Evolutionary conservation across 1,284 basidiomycete genomes (phyloP), one percentile per base, ranked within the genome.

Genomic region (Melampsora americana): DNA sequence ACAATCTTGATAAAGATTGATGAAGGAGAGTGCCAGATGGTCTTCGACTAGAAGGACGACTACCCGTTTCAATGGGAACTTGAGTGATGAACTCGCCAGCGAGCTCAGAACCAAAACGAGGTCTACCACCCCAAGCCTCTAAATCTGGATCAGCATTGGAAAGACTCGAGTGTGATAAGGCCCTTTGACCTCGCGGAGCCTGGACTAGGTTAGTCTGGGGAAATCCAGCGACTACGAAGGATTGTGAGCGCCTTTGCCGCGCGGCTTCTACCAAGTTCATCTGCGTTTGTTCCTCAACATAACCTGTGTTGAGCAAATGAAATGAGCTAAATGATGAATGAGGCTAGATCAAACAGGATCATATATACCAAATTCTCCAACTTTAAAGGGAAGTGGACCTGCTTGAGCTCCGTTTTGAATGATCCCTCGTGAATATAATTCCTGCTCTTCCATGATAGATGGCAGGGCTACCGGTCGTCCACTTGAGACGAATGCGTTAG

Each of bases 381-480:
- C 71, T 66, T 73, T 73, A 26, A 53, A n/a, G 32, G 71, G 71
- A 30, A 73, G 20, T 35, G 71, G 71, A 20, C 62, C 50, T 65
- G 71, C 64, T 59, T 66, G 30, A 26, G 0, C 6, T 28, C 2
- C 32, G 9, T 7, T 14, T 35, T 62, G 26, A 32, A 18, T 56
- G 1, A n/a, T 28, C 1, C 6, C 6, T 7, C 39, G 39, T 1
- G 39, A 12, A 11, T 9, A 42, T 1, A 11, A 42, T 42, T 42
- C 39, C 39, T 42, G 39, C 5, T 42, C 39, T 42, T 42, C 39
- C 4, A 42, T 5, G 39, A 42, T 42, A 42, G 11, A 5, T 7
- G 5, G 6, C 39, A 42, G 1, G 39, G 39, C 39, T 42, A 12
- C 4, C 39, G 39, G 11, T 42, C 39, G 39, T 12, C 35, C 9